Evolutionary conservation across 2,329 filamentous ascomycete genomes (phyloP).

Genomic region (Neonectria neomacrospora): DNA sequence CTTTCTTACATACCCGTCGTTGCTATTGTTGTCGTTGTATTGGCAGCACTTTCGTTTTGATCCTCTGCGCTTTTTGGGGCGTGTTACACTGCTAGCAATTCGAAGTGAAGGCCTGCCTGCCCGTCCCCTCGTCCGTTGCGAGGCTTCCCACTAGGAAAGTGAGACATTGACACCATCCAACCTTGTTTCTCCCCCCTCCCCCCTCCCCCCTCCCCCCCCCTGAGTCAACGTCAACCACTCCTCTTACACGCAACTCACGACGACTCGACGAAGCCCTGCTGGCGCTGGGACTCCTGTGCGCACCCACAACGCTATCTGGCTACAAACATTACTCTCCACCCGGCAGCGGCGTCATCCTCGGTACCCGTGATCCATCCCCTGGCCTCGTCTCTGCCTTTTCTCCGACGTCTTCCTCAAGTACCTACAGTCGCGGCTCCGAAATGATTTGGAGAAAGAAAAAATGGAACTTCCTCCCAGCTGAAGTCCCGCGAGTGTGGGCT

Average conservation of each 20-base stretch:
- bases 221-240: constrained; percentile 17
- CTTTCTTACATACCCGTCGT: constrained; percentile 6
- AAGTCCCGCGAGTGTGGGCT: constrained; percentile 41
- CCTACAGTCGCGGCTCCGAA: constrained; percentile 29
- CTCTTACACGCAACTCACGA: constrained; percentile 22
- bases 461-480: constrained; percentile 24
- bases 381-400: constrained; percentile 11
- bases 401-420: neutral
- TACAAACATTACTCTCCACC: neutral
- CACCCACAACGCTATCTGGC: constrained; percentile 6
- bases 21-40: constrained; percentile 14
- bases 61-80: neutral
- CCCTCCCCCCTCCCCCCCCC: neutral
- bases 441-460: neutral
- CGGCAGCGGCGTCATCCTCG: constrained; percentile 29
- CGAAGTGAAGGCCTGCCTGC: neutral
- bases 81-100: neutral
- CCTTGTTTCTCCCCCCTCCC: constrained; percentile 15
- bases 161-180: constrained; percentile 22
- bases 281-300: neutral
- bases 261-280: constrained; percentile 4
- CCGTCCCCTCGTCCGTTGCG: neutral
- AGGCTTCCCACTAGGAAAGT: constrained; percentile 4
- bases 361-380: neutral
- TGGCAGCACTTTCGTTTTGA: neutral